phyloP scores from a whole-genome alignment of 2,329 filamentous ascomycete genomes.

The Furcasterigmium furcatum region DNA sequence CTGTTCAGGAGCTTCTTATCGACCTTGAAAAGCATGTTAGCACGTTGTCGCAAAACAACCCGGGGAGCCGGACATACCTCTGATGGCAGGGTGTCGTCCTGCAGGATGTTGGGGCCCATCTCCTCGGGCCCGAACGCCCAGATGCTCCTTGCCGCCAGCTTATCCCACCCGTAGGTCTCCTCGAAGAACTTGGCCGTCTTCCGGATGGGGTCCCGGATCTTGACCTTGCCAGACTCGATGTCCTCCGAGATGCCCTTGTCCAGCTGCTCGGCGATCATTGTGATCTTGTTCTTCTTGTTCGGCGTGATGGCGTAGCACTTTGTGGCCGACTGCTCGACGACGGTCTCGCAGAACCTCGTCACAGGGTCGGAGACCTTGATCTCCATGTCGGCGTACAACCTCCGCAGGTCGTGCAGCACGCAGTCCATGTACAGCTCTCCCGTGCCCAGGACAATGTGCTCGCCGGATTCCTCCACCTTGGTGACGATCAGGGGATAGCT shows the following conservation, averaged over 20 bases:
- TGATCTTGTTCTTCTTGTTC: constrained; percentile 99
- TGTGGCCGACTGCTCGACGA: constrained; percentile 93
- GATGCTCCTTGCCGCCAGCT: constrained; percentile 89
- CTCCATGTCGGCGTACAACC: constrained; percentile 98
- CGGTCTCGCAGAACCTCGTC: constrained; percentile 95
- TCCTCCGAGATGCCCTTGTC: constrained; percentile 94
- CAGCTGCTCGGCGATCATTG: constrained; percentile 94
- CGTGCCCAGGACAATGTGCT: constrained; percentile 92
- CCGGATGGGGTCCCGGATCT: constrained; percentile 86
- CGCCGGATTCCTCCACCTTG: constrained; percentile 96
- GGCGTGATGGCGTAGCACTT: constrained; percentile 98
- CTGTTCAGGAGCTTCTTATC: constrained; percentile 87
- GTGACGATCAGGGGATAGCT: constrained; percentile 94
- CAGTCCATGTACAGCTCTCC: constrained; percentile 99
- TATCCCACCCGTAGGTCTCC: constrained; percentile 94
- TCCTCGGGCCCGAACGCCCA: constrained; percentile 99
- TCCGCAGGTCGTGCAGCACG: constrained; percentile 88
- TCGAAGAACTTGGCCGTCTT: constrained; percentile 97
- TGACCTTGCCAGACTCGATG: constrained; percentile 87
- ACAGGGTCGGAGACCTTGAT: constrained; percentile 98
- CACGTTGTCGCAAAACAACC: background rate
- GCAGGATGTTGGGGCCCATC: constrained; percentile 88
- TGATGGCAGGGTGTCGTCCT: constrained; percentile 92
- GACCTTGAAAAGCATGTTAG: constrained; percentile 51
- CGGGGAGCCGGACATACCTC: constrained; percentile 55